Base-by-base conservation (phyloP, 2,329 filamentous ascomycete genomes). In the Byssothecium circinans region DNA sequence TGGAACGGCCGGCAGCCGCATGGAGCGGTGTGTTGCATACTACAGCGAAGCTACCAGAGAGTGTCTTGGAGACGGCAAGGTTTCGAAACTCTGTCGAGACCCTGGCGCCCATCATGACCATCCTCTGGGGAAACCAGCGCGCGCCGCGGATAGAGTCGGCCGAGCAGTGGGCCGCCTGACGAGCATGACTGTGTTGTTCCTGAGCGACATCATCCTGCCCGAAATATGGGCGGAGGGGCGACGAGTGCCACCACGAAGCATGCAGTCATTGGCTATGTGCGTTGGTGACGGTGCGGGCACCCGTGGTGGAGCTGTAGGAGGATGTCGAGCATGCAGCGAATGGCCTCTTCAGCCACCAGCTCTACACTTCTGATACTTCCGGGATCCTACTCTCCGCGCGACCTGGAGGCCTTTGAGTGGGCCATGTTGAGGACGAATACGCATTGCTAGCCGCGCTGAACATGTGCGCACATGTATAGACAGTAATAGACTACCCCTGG, bases 201-300 rank as follows among this genome's bases (percentile, higher is more conserved):
- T 57, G 44, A 45, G 43, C 47, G 49, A 47, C 49, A 32, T 7
- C 46, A 27, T 41, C 39, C 47, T 40, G 53, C 52, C 53, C 64
- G 62, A 65, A 65, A 62, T 60, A 49, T 52, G 53, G 54, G 59
- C 52, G 49, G 51, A 50, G 50, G 30, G 39, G 23, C 41, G 35
- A 41, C 40, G 36, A 47, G 58, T 51, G 49, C 46, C 29, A 56
- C 57, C 47, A 56, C 52, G 43, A 50, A 40, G 46, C 52, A 47
- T 37, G 47, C 43, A 34, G 54, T 45, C 35, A 58, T 54, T 54
- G 56, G 58, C 45, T 32, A 37, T 45, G 19, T 35, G 47, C 29
- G 32, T 30, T 36, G 43, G 22, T 45, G 45, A 23, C 41, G 44
- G 44, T 48, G 39, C 44, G 19, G 30, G 18, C 40, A 29, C 12